phyloP scores from a whole-genome alignment of 306 rosid species.

The Quillaja saponaria region DNA sequence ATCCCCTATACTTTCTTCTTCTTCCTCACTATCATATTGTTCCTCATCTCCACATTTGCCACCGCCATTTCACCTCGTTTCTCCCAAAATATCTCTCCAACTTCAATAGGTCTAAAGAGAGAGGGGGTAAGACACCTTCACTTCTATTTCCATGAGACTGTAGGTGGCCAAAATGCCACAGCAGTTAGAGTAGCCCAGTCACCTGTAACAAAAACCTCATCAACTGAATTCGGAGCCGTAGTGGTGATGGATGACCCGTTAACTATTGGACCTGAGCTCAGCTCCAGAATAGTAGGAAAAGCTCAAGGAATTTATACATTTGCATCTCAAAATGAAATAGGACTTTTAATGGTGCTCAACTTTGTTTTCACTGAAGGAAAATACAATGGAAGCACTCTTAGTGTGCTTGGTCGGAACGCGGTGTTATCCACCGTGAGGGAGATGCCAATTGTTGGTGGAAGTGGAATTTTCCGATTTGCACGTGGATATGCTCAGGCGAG shows the following conservation, averaged over 20 bases:
- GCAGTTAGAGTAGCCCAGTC: slow-evolving; percentile 43
- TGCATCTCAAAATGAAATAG: slow-evolving; percentile 40
- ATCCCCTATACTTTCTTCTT: background rate
- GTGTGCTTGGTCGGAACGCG: slow-evolving; percentile 45
- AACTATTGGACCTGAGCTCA: slow-evolving; percentile 35
- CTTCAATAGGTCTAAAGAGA: slow-evolving; percentile 28
- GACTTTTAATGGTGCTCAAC: slow-evolving; percentile 40
- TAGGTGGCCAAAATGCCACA: slow-evolving; percentile 47
- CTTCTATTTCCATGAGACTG: slow-evolving; percentile 62
- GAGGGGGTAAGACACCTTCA: slow-evolving; percentile 64
- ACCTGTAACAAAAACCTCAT: slow-evolving; percentile 31
- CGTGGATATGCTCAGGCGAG: slow-evolving; percentile 54
- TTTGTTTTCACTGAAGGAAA: slow-evolving; percentile 41
- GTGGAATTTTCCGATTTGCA: slow-evolving; percentile 48
- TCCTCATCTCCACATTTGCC: background rate
- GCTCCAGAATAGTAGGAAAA: slow-evolving; percentile 47
- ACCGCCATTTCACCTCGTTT: slow-evolving; percentile 15
- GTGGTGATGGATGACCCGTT: slow-evolving; percentile 47
- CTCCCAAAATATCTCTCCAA: slow-evolving; percentile 26
- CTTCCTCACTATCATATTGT: slow-evolving; percentile 5
- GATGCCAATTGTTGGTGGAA: slow-evolving; percentile 59
- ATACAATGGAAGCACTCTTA: slow-evolving; percentile 49
- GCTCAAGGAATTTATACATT: slow-evolving; percentile 54
- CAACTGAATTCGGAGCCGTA: slow-evolving; percentile 39
- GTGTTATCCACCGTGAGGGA: slow-evolving; percentile 30